These are phyloP conservation scores for Aethionema arabicum DNA, from an alignment of 345 rosid species.

Conservation along the genomic window DNA sequence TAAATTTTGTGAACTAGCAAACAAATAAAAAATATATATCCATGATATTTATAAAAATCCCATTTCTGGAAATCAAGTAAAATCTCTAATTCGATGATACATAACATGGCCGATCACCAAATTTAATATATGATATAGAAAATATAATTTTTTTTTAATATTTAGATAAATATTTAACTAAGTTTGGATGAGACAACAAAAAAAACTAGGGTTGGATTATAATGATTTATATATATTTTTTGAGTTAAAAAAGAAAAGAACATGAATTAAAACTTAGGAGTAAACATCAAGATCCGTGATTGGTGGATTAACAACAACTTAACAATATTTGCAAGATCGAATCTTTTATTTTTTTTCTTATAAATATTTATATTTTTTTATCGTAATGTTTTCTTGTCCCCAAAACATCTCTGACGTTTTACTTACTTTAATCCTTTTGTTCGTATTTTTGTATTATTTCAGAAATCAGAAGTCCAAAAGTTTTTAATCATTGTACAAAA, in stretches of 20 bases:
- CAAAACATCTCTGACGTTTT: slow-evolving; percentile 29
- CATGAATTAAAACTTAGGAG: slow-evolving; percentile 24
- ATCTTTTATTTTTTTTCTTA: not conserved
- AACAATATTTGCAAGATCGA: not conserved
- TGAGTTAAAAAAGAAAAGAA: slow-evolving; percentile 24
- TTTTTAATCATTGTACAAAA: too few relatives aligned
- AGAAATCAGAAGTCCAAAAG: too few relatives aligned
- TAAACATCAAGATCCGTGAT: slow-evolving; percentile 37
- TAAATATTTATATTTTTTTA: not conserved
- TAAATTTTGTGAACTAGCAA: too few relatives aligned
- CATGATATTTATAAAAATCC: too few relatives aligned
- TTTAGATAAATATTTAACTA: not conserved
- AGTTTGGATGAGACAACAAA: not conserved
- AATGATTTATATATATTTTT: slow-evolving; percentile 11
- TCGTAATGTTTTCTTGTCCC: slow-evolving; percentile 33
- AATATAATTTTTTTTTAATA: slow-evolving; percentile 11
- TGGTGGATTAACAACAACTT: slow-evolving; percentile 27
- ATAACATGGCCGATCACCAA: not conserved
- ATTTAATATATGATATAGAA: not conserved
- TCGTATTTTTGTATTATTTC: slow-evolving; percentile 16
- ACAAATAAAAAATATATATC: too few relatives aligned
- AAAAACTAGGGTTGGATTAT: slow-evolving; percentile 25
- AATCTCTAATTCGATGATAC: slow-evolving; percentile 4
- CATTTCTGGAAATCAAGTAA: too few relatives aligned
- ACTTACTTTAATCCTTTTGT: slow-evolving; percentile 19